Evolutionary conservation across 345 rosid species (phyloP), one percentile per base, ranked within the genome.

Genomic region (Excoecaria agallocha): DNA sequence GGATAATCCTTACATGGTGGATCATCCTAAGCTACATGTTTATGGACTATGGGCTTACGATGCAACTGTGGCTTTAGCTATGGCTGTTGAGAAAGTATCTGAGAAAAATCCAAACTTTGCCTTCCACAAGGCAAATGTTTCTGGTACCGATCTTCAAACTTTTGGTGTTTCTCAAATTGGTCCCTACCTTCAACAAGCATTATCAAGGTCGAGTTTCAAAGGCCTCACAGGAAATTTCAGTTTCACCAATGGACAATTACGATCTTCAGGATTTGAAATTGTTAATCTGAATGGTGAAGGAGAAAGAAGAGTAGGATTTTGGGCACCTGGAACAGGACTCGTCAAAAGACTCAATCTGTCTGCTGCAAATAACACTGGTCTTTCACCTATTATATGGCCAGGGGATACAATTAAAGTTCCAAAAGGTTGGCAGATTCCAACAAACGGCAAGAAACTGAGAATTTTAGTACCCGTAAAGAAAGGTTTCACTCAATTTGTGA

Each of bases 221-320:
- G 88, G 89, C 24, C 72, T 82, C 0, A 13, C 82, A 12, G 91
- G 89, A 9, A 66, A 84, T 3, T 82, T 81, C 54, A 11, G 8
- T 15, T 74, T 84, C 20, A 48, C 69, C 35, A 57, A 78, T 12
- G 84, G 86, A 25, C 82, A 86, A 55, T 51, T 83, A 13, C 74
- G 66, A 7, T 59, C 78, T n/a, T 45, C 80, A 5, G 71, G 77
- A 30, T 86, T 68, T 35, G 61, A 81, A 58, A 76, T 87, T 48
- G 58, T 86, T 9, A 87, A 86, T 68, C 79, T 87, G 38, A 46
- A 51, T 4, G 82, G 77, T 6, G 45, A 57, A 12, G 74, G 24
- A 25, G 74, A 57, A 24, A 71, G 66, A 74, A 50, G 38, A 12
- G 46, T 84, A 0, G 89, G 91, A 35, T 85, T 76, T 56, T 87